Percentiles rank a stretch among this genome's conserved stretches.
phyloP scores from a whole-genome alignment of 228 moss, liverwort and hornwort genomes.

The Sphagnum magellanicum region DNA sequence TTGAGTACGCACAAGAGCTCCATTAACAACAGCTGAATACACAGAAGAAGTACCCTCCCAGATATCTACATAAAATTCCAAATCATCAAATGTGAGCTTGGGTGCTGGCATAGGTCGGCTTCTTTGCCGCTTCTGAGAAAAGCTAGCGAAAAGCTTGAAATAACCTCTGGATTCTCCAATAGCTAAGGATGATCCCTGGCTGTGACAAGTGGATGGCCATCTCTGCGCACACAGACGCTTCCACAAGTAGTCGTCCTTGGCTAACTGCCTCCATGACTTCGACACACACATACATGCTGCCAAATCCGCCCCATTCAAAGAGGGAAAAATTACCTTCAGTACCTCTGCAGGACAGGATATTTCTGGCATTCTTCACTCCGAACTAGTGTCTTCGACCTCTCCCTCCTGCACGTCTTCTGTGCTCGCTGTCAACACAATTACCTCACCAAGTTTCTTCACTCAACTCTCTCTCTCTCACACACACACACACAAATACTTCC shows the following conservation, averaged over 20 bases:
- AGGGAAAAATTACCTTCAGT: constrained; percentile 68
- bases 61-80: constrained; percentile 87
- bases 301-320: constrained; percentile 62
- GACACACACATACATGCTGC: constrained; percentile 88
- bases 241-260: constrained; percentile 79
- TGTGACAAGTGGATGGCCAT: constrained; percentile 76
- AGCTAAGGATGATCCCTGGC: constrained; percentile 34
- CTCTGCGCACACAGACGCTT: constrained; percentile 73
- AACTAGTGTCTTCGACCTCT: too few species aligned
- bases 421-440: too few species aligned
- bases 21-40: constrained; percentile 74
- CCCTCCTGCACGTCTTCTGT: too few species aligned
- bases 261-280: constrained; percentile 73
- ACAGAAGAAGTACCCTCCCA: constrained; percentile 61
- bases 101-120: constrained; percentile 61
- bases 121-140: constrained; percentile 41
- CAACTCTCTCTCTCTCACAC: too few species aligned
- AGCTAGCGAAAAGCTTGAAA: constrained; percentile 71
- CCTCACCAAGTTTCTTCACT: too few species aligned
- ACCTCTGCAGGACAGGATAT: constrained; percentile 54
- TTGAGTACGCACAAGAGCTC: constrained; percentile 50
- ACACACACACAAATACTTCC: too few species aligned
- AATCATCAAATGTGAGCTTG: constrained; percentile 68
- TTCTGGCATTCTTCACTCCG: constrained; percentile 23
- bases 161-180: constrained; percentile 60